Evolutionary conservation across 768 basidiomycete species (phyloP), one percentile per base, ranked within the genome.

Genomic region (Termitomyces titanicus): DNA sequence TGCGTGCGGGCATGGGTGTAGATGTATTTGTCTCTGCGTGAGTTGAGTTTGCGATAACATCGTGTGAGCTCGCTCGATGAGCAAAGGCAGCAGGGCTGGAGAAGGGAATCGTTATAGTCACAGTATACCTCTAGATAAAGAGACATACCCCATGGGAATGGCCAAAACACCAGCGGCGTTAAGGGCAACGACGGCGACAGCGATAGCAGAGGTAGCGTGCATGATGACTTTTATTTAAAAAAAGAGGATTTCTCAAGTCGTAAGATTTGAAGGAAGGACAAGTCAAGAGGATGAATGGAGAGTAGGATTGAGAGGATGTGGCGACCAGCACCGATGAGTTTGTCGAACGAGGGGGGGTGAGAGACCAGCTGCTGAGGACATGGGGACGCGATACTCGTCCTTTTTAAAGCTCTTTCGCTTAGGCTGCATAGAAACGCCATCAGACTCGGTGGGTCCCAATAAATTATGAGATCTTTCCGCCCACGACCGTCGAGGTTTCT

Each of bases 261-360:
- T 59, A 44, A 58, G 37, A 51, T 25, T 49, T 46, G 55, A 61
- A 58, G n/a, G 37, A 34, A 5, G 25, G 38, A 52, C 47, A 35
- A 48, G 55, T 55, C 51, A 53, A 55, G 29, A 4, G 29, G 29
- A 29, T 29, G 9, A 29, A 29, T 40, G 39, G 47, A 34, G 57
- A 61, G 58, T 58, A 60, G 58, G 49, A 33, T 57, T 39, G 53
- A 57, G 53, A 62, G 59, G 47, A 57, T 55, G 53, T 63, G 64
- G 70, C 66, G 72, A 68, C 72, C 72, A 61, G 72, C 72, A 70
- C 72, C 58, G 64, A 67, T 64, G 50, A 35, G 42, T 59, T 4
- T 64, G 35, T 56, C 46, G 42, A 53, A 55, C 33, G 61, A 58
- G 64, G 61, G 64, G 61, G 59, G 56, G 58, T 54, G 60, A 64